phyloP scores from a whole-genome alignment of 2,329 filamentous ascomycete genomes.

The Aureobasidium namibiae region DNA sequence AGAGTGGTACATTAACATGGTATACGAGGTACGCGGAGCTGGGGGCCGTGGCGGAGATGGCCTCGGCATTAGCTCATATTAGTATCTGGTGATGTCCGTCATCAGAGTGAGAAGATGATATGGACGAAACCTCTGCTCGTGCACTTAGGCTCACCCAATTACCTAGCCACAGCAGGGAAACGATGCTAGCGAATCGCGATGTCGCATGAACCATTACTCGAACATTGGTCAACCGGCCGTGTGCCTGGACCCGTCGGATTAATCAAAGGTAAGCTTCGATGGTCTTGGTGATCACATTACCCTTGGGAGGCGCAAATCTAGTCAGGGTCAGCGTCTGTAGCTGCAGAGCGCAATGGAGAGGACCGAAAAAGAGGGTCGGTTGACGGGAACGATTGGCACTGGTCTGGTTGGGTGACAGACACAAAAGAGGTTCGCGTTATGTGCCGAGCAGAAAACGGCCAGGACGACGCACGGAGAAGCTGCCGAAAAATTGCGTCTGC shows the following conservation, averaged over 20 bases:
- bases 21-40: not conserved
- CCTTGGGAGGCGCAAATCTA: not conserved
- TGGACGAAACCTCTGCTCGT: not conserved
- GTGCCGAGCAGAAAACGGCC: conserved; percentile 7
- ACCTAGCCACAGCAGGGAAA: not conserved
- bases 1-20: not conserved
- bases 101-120: not conserved
- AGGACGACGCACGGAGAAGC: not conserved
- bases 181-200: not conserved
- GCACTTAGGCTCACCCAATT: not conserved
- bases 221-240: not conserved
- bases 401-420: not conserved
- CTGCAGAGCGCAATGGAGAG: not conserved
- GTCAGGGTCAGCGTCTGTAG: conserved; percentile 4
- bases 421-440: not conserved
- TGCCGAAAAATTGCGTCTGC: not conserved
- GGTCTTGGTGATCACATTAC: not conserved
- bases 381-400: not conserved
- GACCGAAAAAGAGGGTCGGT: not conserved
- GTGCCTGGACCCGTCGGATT: not conserved
- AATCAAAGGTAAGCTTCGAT: conserved; percentile 7
- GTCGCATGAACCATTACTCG: conserved; percentile 4
- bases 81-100: not conserved
- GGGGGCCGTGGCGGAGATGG: not conserved
- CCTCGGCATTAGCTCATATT: not conserved